Percentiles rank a stretch among this genome's conserved stretches.
phyloP scores from a whole-genome alignment of 352 stramenopile species.

The Phytopythium sindhum region DNA sequence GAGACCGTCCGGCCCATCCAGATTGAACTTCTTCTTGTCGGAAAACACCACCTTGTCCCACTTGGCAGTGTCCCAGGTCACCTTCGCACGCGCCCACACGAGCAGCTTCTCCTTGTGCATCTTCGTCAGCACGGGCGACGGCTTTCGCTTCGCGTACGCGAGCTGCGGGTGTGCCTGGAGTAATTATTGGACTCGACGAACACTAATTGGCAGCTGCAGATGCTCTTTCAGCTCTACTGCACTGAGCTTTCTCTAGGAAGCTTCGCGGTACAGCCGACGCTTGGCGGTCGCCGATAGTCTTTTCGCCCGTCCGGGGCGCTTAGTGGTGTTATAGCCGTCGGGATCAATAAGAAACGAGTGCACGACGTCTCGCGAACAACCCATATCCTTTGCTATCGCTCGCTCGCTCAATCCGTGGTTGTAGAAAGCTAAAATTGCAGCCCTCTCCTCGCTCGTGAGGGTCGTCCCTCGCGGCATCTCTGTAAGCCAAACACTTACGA shows the following conservation, averaged over 20 bases:
- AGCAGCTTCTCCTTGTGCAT: constrained; percentile 6
- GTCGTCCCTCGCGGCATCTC: neutral
- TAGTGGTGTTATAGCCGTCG: neutral
- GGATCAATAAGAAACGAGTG: neutral
- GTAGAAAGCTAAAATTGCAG: neutral
- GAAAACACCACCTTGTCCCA: neutral
- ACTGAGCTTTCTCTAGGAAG: neutral
- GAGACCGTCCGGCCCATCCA: constrained; percentile 8
- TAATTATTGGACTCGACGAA: constrained; percentile 6
- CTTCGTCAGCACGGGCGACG: constrained; percentile 7
- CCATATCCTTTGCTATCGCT: neutral
- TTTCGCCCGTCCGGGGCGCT: neutral
- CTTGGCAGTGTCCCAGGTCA: constrained; percentile 1
- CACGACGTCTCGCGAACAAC: neutral
- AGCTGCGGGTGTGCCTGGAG: neutral
- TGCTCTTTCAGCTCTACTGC: neutral
- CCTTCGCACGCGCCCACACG: constrained; percentile 2
- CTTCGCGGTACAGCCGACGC: neutral
- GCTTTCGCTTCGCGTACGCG: constrained; percentile 9
- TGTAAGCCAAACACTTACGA: too few relatives aligned
- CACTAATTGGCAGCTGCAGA: constrained; percentile 8
- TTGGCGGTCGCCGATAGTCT: neutral
- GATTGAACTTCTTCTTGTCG: too few relatives aligned
- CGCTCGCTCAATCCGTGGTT: neutral
- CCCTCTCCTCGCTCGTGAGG: neutral